Percentiles rank a stretch among this genome's conserved stretches.
These are phyloP conservation scores for Wickerhamiella azyma DNA, from an alignment of 805 yeast species.

Conservation along the genomic window DNA sequence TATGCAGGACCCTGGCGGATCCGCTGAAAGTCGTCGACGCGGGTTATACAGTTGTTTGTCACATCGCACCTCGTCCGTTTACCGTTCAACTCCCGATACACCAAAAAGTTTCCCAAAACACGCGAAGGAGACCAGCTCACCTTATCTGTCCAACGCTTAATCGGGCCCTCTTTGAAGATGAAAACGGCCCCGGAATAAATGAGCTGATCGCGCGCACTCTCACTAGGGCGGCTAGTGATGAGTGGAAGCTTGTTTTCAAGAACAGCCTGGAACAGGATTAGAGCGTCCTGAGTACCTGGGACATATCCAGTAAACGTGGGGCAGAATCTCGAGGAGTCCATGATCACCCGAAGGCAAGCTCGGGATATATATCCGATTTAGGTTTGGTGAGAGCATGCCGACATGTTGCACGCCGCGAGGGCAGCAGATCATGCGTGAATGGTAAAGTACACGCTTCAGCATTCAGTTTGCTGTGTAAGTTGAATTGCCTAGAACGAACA, in stretches of 20 bases:
- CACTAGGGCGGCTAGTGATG: conserved; percentile 71
- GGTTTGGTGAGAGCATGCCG: background rate
- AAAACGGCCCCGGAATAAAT: conserved; percentile 70
- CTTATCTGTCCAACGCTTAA: conserved; percentile 96
- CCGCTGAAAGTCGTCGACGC: conserved; percentile 1
- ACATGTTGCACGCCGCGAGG: background rate
- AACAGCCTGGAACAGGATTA: conserved; percentile 68
- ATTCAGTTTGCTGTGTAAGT: background rate
- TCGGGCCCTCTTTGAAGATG: conserved; percentile 66
- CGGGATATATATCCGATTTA: background rate
- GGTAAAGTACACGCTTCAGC: background rate
- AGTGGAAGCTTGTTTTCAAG: conserved; percentile 44
- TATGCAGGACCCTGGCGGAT: conserved; percentile 3
- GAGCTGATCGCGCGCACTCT: conserved; percentile 50
- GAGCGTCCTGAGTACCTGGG: conserved; percentile 70
- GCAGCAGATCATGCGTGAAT: background rate
- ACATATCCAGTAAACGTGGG: conserved; percentile 69
- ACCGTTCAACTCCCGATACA: conserved; percentile 50
- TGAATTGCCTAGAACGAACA: no score
- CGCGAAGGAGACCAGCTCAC: conserved; percentile 86
- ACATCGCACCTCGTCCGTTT: background rate
- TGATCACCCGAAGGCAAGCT: background rate
- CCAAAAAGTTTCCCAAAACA: conserved; percentile 69
- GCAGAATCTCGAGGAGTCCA: background rate
- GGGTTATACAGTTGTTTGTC: background rate